Percentiles rank a stretch among this genome's conserved stretches.
Conservation (phyloP, 805 yeast species). For the Barnettozyma populi region DNA sequence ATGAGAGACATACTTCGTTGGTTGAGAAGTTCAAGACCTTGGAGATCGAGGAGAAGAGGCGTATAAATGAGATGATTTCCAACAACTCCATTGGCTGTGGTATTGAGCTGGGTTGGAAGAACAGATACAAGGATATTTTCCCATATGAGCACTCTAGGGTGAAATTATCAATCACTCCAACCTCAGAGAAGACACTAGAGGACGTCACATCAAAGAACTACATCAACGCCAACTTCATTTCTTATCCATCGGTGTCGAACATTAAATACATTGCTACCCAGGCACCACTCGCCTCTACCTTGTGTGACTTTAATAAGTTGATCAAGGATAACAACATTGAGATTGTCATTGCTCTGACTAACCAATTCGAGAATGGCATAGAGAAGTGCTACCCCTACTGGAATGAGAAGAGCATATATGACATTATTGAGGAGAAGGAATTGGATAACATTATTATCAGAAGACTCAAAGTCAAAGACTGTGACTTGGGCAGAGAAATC, state of each 20-base stretch:
- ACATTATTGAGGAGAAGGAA: constrained; percentile 9
- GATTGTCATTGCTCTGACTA: constrained; percentile 69
- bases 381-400: constrained; percentile 84
- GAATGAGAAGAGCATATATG: constrained; percentile 48
- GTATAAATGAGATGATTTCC: constrained; percentile 44
- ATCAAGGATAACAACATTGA: constrained; percentile 58
- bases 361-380: constrained; percentile 67
- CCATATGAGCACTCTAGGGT: constrained; percentile 87
- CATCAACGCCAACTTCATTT: constrained; percentile 80
- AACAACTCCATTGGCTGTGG: constrained; percentile 37
- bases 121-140: constrained; percentile 83
- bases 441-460: constrained; percentile 33
- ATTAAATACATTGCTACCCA: constrained; percentile 76
- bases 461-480: constrained; percentile 28
- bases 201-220: constrained; percentile 41
- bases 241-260: constrained; percentile 18
- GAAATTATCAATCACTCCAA: constrained; percentile 33
- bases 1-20: constrained; percentile 25
- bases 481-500: constrained; percentile 40
- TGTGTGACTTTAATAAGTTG: constrained; percentile 82
- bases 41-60: constrained; percentile 62
- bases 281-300: constrained; percentile 75
- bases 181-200: constrained; percentile 4
- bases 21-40: constrained; percentile 53
- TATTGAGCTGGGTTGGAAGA: constrained; percentile 73